Evolutionary conservation across 2,329 filamentous ascomycete genomes (phyloP), one percentile per base, ranked within the genome.

Genomic region (Pseudogymnoascus pannorum): DNA sequence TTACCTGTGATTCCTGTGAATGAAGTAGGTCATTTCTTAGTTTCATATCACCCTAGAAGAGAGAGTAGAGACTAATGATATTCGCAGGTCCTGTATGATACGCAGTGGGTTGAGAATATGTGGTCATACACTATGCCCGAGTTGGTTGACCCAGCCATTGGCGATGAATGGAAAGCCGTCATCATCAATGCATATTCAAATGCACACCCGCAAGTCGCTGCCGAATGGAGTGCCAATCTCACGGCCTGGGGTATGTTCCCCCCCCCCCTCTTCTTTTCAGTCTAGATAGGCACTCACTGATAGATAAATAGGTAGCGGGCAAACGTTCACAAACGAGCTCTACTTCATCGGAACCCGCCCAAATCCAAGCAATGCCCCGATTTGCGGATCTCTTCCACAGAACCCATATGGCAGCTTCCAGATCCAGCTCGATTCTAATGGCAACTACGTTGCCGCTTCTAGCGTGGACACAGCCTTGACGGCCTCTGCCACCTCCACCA

Each of bases 281-380:
- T 42, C 16, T 18, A 58, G 24, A 20, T 24, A 22, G 57, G 57
- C 9, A 38, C 14, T 35, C 31, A 20, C 57, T 57, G 57, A 36
- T 14, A 22, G 16, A n/a, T 60, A 18, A 54, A 26, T 14, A 68
- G 66, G 67, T 54, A 61, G 62, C 42, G 67, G 67, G 33, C 64
- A 68, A 48, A 68, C 67, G 7, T 68, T 59, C 60, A 66, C 64
- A 38, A 68, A 68, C 63, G 66, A 67, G 62, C 61, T 68, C 18
- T 66, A 61, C 63, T 68, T 68, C 61, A 68, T 68, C 61, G 66
- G 67, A 33, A 68, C 67, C 12, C 65, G 67, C 1, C 65, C 67
- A 31, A 68, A 68, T 62, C 64, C 66, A 14, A 65, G 60, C 35
- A 65, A 65, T 18, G 16, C 58, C 29, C 66, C 67, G 35, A 68